Evolutionary conservation across 352 stramenopile species (phyloP).

Genomic region (Globisporangium middletonii): DNA sequence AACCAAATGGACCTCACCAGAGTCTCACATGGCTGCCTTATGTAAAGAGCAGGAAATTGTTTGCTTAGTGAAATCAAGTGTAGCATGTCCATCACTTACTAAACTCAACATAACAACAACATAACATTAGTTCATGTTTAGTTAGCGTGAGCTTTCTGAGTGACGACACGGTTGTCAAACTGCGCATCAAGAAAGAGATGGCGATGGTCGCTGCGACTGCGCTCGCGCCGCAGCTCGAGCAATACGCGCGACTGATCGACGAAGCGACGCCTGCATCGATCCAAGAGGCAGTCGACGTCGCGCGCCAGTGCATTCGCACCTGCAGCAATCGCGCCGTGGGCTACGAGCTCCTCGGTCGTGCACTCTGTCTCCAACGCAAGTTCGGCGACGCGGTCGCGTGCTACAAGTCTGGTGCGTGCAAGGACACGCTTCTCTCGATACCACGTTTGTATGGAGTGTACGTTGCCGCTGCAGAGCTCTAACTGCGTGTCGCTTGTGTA

Average conservation of each 20-base stretch:
- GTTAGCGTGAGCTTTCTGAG: too few species aligned
- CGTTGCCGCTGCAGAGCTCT: not conserved
- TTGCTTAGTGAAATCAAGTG: too few species aligned
- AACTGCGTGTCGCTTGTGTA: not conserved
- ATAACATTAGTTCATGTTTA: too few species aligned
- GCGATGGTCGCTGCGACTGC: not conserved
- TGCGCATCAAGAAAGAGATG: not conserved
- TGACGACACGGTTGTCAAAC: too few species aligned
- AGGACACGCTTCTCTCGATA: too few species aligned
- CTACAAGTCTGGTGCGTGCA: constrained; percentile 40
- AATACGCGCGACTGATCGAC: constrained; percentile 26
- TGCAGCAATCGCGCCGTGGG: constrained; percentile 17
- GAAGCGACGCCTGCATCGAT: constrained; percentile 13
- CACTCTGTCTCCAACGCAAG: constrained; percentile 25
- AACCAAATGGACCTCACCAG: not conserved
- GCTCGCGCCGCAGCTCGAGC: constrained; percentile 4
- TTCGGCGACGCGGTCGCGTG: constrained; percentile 33
- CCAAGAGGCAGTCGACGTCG: constrained; percentile 24
- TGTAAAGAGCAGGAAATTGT: not conserved
- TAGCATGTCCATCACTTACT: too few species aligned
- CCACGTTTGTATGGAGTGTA: too few species aligned
- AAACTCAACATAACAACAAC: too few species aligned
- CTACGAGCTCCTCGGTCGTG: constrained; percentile 32
- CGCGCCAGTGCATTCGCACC: constrained; percentile 19
- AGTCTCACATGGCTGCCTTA: not conserved